Conservation (phyloP, 2,329 filamentous ascomycete genomes). For the Fusarium guadeloupense region DNA sequence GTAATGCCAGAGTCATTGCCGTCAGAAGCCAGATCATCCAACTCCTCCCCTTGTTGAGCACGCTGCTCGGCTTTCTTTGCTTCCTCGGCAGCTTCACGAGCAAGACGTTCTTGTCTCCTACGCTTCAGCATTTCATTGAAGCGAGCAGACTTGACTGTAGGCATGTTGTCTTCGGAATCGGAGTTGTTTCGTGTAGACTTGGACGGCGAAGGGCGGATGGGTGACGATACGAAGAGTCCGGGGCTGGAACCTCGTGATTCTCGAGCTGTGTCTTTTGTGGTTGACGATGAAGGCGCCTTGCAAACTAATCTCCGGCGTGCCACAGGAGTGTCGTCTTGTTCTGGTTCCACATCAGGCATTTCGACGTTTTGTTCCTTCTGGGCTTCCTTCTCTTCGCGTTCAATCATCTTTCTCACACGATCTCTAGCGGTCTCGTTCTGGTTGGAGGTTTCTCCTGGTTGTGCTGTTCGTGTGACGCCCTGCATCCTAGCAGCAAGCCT, state of each 20-base stretch:
- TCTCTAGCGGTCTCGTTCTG: conserved; percentile 50
- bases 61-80: conserved; percentile 57
- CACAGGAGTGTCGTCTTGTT: conserved; percentile 54
- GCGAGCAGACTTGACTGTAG: conserved; percentile 62
- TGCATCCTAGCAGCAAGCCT: conserved; percentile 73
- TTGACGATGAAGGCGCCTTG: conserved; percentile 48
- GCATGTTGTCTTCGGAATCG: conserved; percentile 59
- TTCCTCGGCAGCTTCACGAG: conserved; percentile 69
- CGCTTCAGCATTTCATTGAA: conserved; percentile 77
- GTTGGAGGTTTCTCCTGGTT: neutral
- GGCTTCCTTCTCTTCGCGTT: conserved; percentile 42
- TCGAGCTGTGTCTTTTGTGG: conserved; percentile 36
- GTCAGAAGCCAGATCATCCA: conserved; percentile 49
- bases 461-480: conserved; percentile 43
- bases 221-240: conserved; percentile 67
- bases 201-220: conserved; percentile 49
- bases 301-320: conserved; percentile 53
- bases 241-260: conserved; percentile 49
- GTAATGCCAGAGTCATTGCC: conserved; percentile 61
- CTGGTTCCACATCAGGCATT: conserved; percentile 47
- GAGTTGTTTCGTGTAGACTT: conserved; percentile 47
- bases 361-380: conserved; percentile 43
- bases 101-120: conserved; percentile 76
- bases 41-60: conserved; percentile 49
- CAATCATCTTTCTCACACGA: conserved; percentile 56